Base-by-base conservation (phyloP, 768 basidiomycete species). In the Boletus bicolor region DNA sequence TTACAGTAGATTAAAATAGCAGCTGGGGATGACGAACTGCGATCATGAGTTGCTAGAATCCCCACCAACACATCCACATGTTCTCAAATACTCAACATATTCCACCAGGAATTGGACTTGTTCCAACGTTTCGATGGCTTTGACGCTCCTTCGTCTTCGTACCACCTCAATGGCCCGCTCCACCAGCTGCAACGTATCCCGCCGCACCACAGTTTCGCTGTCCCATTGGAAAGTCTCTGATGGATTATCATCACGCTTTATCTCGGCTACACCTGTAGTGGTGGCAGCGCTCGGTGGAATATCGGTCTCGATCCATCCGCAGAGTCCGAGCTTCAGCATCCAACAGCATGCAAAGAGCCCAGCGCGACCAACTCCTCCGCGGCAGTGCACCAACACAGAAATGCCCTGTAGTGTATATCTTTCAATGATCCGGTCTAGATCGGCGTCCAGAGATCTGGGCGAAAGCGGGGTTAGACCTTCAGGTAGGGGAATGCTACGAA, bases 71-170 rank as follows among this genome's bases (percentile, higher is more conserved):
- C 24, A 46, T 41, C 58, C 60, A 42, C 56, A 54, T 11, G 57
- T 55, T 49, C 76, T 68, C 55, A 91, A 66, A 72, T 80, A 84
- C 38, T 86, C 82, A 4, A 91, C 82, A 68, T 83, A 94, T 32
- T 91, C 86, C 0, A 86, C 82, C 47, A 94, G 71, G 65, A 94
- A 93, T 60, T 78, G 75, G 15, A 96, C 96, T 71, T 98, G 95
- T 68, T 97, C 93, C 67, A 89, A 86, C 4, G 93, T 96, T 70
- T 98, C 96, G 39, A 98, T 82, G 2, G 94, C 93, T 69, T 98
- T 98, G 54, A 86, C 71, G 62, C 93, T 93, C 57, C 95, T 75
- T 58, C 93, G 75, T 58, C 81, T 74, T 47, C 95, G 74, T 8
- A 94, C 82, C 53, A 93, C 80, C 7, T 76, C 72, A 51, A 98